Conservation (phyloP, 345 rosid genomes). For the Corchorus olitorius region DNA sequence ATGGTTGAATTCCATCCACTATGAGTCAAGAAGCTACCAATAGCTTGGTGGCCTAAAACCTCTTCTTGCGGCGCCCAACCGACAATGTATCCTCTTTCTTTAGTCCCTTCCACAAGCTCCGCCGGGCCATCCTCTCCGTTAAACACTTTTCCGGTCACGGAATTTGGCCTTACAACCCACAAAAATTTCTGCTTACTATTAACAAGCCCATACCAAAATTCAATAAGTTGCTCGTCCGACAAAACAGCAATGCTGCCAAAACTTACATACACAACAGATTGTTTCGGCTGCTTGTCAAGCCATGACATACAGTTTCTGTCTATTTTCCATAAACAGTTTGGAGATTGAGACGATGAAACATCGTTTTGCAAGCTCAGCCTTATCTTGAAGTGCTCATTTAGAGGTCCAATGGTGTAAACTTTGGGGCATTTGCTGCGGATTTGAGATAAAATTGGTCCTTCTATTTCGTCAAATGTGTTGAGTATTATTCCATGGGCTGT, state of each 20-base stretch:
- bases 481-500: constrained; percentile 52
- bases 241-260: constrained; percentile 48
- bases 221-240: constrained; percentile 31
- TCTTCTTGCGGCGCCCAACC: constrained; percentile 49
- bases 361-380: not conserved
- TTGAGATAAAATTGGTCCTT: constrained; percentile 44
- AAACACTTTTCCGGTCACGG: constrained; percentile 10
- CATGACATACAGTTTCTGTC: constrained; percentile 48
- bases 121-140: not conserved
- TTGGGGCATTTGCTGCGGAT: constrained; percentile 43
- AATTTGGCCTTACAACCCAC: constrained; percentile 51
- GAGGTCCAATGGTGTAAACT: constrained; percentile 61
- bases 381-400: constrained; percentile 33
- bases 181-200: constrained; percentile 42
- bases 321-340: constrained; percentile 36
- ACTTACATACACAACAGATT: constrained; percentile 52
- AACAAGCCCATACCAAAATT: constrained; percentile 48
- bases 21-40: constrained; percentile 67
- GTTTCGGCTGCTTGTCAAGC: constrained; percentile 42
- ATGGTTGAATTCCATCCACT: constrained; percentile 83
- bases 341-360: constrained; percentile 16
- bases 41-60: constrained; percentile 49
- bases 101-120: constrained; percentile 35
- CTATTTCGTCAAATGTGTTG: constrained; percentile 69
- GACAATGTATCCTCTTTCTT: constrained; percentile 42